Base-by-base conservation (phyloP, 441 rosid species). In the Sinapis alba region DNA sequence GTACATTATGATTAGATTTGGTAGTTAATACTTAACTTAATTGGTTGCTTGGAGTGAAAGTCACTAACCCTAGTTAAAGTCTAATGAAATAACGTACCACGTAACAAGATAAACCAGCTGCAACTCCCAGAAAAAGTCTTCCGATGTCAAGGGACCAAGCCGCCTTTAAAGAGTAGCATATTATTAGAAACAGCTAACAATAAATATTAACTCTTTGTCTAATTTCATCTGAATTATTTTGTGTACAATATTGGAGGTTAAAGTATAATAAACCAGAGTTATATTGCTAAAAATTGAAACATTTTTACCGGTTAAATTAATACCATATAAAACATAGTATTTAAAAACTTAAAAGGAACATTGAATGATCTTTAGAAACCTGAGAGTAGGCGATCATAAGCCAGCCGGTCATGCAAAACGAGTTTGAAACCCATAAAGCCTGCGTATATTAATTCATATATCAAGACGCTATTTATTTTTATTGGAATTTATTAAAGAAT, bases 371-470 rank as follows among this genome's bases (percentile, higher is more conserved):
- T 58, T 20, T 62, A 62, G 65, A 21, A 63, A 77, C 81, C 88
- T 87, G 70, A 7, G 93, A 79, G 71, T 84, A 80, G 21, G 81
- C 80, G 67, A 88, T 79, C 63, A 85, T 75, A 60, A 87, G 81
- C 93, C 96, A 90, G 13, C 90, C 92, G 6, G 59, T 53, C 66
- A 78, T 50, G 83, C 86, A 85, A 78, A 85, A 73, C 21, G 83
- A n/a, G 60, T 86, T 84, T 64, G 92, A 83, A 32, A 89, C 66
- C 85, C 89, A 83, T 86, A 90, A 84, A 16, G 89, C 84, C 92
- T 90, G 89, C 43, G 2, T 26, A 69, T 69, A 1, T n/a, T n/a
- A n/a, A n/a, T 1, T 53, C 43, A 62, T 38, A 26, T 16, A 61
- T 62, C 69, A 51, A 60, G 19, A 27, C 2, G 21, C 21, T 68